Evolutionary conservation across 2,329 filamentous ascomycete species (phyloP).

Genomic region (Cytospora leucostoma): DNA sequence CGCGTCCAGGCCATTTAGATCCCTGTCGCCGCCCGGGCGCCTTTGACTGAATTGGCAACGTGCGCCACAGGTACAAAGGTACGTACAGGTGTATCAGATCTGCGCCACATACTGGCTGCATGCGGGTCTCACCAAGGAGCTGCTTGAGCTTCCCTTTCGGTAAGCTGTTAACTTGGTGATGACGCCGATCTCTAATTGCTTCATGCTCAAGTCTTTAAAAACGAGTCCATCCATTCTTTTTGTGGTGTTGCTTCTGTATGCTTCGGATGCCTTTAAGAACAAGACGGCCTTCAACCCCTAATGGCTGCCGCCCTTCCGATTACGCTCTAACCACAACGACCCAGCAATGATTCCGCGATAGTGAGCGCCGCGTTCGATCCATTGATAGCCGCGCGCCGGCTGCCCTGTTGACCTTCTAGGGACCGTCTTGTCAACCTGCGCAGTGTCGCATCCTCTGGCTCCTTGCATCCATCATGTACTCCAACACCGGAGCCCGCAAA

Average conservation of each 20-base stretch:
- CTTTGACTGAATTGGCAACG: background rate
- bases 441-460: constrained; percentile 12
- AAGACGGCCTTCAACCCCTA: background rate
- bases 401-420: constrained; percentile 17
- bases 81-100: background rate
- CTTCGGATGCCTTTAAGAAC: constrained; percentile 9
- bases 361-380: constrained; percentile 29
- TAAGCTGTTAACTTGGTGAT: constrained; percentile 25
- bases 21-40: background rate
- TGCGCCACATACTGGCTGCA: constrained; percentile 10
- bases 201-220: constrained; percentile 9
- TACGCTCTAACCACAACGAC: constrained; percentile 21
- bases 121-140: constrained; percentile 1
- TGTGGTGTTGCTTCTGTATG: constrained; percentile 6
- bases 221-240: constrained; percentile 3
- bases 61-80: constrained; percentile 11
- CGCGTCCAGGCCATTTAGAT: background rate
- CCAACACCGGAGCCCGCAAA: constrained; percentile 59
- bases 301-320: constrained; percentile 1
- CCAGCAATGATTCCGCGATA: constrained; percentile 55
- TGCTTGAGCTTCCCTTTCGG: constrained; percentile 21
- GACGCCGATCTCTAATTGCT: constrained; percentile 9
- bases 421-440: constrained; percentile 14
- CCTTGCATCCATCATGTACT: constrained; percentile 55
- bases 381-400: constrained; percentile 21